phyloP scores from a whole-genome alignment of 805 yeast species.

The Nakazawaea anatomiae region DNA sequence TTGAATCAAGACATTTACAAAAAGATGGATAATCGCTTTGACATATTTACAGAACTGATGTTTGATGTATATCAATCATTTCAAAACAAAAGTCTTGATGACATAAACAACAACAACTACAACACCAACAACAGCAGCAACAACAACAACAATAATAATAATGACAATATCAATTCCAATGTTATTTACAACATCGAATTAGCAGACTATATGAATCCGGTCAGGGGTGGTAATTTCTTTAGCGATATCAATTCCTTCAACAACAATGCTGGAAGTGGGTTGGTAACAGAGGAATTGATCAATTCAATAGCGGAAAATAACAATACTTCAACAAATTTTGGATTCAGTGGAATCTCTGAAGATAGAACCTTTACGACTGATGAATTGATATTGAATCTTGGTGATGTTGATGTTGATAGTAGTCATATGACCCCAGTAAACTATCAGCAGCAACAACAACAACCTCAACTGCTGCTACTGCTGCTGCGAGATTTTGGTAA shows the following conservation, averaged over 20 bases:
- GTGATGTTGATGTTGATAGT: background rate
- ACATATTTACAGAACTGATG: slow-evolving; percentile 3
- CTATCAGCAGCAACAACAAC: background rate
- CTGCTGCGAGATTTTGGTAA: too few relatives aligned
- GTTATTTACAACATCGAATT: background rate
- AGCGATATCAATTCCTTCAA: background rate
- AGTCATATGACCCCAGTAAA: background rate
- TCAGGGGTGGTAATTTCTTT: background rate
- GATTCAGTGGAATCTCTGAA: background rate
- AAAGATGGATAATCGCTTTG: slow-evolving; percentile 1
- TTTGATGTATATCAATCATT: slow-evolving; percentile 6
- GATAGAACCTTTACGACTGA: background rate
- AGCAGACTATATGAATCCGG: background rate
- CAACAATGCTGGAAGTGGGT: background rate
- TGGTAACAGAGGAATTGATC: background rate
- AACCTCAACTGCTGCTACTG: background rate
- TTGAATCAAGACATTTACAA: background rate
- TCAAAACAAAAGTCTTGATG: background rate
- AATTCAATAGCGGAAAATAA: background rate
- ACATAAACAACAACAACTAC: background rate
- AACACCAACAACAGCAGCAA: background rate
- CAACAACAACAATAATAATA: background rate
- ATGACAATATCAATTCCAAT: background rate
- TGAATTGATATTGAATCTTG: background rate
- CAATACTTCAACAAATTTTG: background rate